These are phyloP conservation scores for Termitomyces sp. DNA, from an alignment of 768 basidiomycete species.

Conservation along the genomic window DNA sequence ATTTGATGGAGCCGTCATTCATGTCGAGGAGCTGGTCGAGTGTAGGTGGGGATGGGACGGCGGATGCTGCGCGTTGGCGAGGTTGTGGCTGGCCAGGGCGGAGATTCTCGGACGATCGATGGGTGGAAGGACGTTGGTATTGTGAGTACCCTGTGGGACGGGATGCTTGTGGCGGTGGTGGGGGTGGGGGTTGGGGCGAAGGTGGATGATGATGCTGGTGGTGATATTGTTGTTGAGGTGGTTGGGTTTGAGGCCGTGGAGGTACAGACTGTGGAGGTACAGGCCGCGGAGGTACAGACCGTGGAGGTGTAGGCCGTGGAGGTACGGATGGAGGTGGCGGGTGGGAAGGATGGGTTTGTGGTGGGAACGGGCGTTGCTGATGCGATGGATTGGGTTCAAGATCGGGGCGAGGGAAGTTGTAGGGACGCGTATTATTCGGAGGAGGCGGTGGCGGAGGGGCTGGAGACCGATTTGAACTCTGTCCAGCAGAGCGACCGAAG, in stretches of 20 bases:
- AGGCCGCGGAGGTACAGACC: too few species aligned
- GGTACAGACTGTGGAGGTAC: conserved; percentile 17
- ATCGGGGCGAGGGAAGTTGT: conserved; percentile 59
- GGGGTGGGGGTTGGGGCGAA: conserved; percentile 9
- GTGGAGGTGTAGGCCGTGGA: conserved; percentile 20
- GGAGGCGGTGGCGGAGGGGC: conserved; percentile 31
- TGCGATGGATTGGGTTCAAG: conserved; percentile 44
- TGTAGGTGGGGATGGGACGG: conserved; percentile 46
- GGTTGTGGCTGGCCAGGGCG: conserved; percentile 20
- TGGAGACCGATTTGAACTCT: conserved; percentile 20
- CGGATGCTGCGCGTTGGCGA: conserved; percentile 40
- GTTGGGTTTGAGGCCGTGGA: conserved; percentile 18
- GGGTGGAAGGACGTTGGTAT: conserved; percentile 19
- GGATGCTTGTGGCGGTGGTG: conserved; percentile 10
- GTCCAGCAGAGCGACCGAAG: conserved; percentile 41
- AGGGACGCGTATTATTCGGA: conserved; percentile 18
- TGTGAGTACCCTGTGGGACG: conserved; percentile 19
- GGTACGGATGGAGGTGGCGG: conserved; percentile 19
- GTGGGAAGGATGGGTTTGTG: conserved; percentile 17
- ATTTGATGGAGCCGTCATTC: conserved; percentile 48
- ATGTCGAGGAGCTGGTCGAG: conserved; percentile 69
- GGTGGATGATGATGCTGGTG: conserved; percentile 11
- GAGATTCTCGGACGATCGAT: conserved; percentile 18
- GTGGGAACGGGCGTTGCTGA: conserved; percentile 20
- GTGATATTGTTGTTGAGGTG: conserved; percentile 9